Conservation (phyloP, 257 asterid genomes). For the Solanum dulcamara region DNA sequence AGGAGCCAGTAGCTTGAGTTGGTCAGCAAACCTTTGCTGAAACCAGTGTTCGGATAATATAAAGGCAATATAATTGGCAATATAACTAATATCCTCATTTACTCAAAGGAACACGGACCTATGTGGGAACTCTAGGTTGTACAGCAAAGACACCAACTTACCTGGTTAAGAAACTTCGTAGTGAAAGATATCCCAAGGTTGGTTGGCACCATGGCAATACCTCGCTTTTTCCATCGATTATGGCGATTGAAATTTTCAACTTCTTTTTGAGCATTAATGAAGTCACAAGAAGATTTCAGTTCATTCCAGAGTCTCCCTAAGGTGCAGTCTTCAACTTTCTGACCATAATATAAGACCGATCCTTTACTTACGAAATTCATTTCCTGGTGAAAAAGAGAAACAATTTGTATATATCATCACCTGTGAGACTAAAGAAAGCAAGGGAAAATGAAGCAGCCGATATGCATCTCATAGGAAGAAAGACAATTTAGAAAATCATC, state of each 20-base stretch:
- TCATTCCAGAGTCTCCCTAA: constrained; percentile 73
- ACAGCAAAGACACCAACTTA: constrained; percentile 7
- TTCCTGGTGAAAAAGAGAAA: constrained; percentile 40
- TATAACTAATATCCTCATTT: neutral
- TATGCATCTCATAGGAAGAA: neutral
- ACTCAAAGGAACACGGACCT: neutral
- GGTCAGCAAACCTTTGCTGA: neutral
- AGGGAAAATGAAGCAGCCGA: neutral
- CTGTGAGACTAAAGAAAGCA: neutral
- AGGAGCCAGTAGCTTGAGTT: neutral
- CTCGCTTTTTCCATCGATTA: constrained; percentile 88
- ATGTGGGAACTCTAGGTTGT: neutral
- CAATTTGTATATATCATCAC: neutral
- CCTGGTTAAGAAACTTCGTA: constrained; percentile 92
- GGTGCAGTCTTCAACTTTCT: constrained; percentile 51
- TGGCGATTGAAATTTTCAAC: constrained; percentile 56
- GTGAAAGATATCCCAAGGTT: constrained; percentile 95
- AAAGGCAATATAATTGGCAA: neutral
- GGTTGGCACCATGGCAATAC: constrained; percentile 75
- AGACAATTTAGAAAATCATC: neutral
- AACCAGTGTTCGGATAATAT: neutral
- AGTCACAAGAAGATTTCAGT: constrained; percentile 50
- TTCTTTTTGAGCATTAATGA: constrained; percentile 43
- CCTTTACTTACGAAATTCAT: constrained; percentile 81
- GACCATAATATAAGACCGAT: constrained; percentile 77